Base-by-base conservation (phyloP, 2,329 filamentous ascomycete species). In the Colletotrichum acutatum region DNA sequence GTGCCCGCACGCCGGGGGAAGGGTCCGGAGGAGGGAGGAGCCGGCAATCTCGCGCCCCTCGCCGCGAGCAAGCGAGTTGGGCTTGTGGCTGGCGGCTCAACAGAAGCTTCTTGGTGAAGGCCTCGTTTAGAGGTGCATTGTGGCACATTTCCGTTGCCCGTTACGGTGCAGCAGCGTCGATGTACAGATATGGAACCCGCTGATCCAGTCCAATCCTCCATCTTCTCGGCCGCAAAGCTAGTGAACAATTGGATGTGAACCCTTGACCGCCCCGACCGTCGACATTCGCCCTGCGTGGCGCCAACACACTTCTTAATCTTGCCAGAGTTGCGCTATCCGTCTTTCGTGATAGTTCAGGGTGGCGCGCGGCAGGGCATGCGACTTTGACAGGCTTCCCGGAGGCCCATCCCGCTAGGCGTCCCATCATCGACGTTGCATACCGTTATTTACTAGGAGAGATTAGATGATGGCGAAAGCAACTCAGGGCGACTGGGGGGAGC, bases 321-420 rank as follows among this genome's bases (percentile, higher is more conserved):
- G 46, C 66, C 70, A 28, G 42, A 32, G 37, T 24, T 24, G 22
- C 46, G 28, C 61, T 30, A 56, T 53, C n/a, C 30, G 42, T 62
- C 24, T 53, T 16, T 46, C 6, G 37, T 42, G 37, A 42, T 42
- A 30, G 34, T 14, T 19, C 24, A 58, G 62, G 24, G 32, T 49
- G 26, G 22, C 62, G 34, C 49, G 26, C 34, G 60, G 19, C 22
- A 69, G 68, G 22, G 46, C 28, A 60, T 72, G 70, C 66, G 66
- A 60, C 66, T 69, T 68, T 68, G 65, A 72, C 69, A 72, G 37
- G 53, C 65, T 62, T 37, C 58, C 65, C 65, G 56, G 26, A 28
- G 32, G 60, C 56, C 28, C 49, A 66, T 61, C 54, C 70, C 60
- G 28, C 60, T 49, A 46, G 30, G 16, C 22, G 19, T 56, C 22